Conservation (phyloP, 495 filamentous ascomycete genomes). For the Trichoderma erinaceum region DNA sequence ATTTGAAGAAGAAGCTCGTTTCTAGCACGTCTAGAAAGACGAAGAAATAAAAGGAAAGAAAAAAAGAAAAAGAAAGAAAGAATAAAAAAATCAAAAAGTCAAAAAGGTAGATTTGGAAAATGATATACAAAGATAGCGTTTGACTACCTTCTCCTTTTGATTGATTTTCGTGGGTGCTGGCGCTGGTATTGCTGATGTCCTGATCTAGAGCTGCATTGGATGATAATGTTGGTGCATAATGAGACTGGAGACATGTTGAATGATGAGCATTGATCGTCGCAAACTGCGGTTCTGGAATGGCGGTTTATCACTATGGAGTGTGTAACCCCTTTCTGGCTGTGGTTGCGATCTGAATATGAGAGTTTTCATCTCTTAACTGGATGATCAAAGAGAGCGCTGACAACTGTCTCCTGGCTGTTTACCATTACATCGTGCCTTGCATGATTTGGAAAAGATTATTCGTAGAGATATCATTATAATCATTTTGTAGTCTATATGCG, state of each 20-base stretch:
- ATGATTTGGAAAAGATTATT: not conserved
- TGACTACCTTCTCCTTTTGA: not conserved
- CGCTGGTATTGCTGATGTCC: not conserved
- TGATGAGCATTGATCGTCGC: conserved; percentile 21
- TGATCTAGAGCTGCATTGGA: too few relatives aligned
- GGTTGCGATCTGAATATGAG: conserved; percentile 27
- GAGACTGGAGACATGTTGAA: conserved; percentile 23
- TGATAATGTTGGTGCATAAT: not conserved
- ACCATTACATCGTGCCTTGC: not conserved
- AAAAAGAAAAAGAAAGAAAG: not conserved
- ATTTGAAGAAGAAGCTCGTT: conserved; percentile 79
- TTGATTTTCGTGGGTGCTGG: not conserved
- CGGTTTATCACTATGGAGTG: not conserved
- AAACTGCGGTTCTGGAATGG: not conserved
- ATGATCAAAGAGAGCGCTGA: conserved; percentile 52
- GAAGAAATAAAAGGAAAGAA: conserved; percentile 17
- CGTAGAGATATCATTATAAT: not conserved
- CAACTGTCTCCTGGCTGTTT: conserved; percentile 24
- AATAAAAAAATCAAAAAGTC: not conserved
- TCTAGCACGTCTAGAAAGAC: conserved; percentile 33
- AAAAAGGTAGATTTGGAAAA: not conserved
- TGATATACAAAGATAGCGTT: not conserved
- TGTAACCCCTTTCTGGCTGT: conserved; percentile 30
- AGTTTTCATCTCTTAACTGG: conserved; percentile 24
- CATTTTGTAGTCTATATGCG: not conserved